Evolutionary conservation across 345 rosid genomes (phyloP), one percentile per base, ranked within the genome.

Genomic region (Aethionema arabicum): DNA sequence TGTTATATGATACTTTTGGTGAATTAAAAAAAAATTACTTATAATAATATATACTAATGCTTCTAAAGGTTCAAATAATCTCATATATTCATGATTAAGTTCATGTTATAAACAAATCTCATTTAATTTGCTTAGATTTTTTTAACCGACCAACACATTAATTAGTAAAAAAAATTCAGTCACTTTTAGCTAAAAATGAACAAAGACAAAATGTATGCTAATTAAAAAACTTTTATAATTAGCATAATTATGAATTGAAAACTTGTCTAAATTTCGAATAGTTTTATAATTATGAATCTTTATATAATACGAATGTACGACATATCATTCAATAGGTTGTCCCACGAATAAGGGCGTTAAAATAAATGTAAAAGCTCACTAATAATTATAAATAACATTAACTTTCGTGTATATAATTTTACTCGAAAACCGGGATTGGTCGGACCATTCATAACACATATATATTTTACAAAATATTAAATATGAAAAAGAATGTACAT

Each of bases 381-480:
- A 40, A 61, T 54, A 54, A 31, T 62, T 32, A 61, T 54, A 54
- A 31, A 61, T 12, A 61, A 12, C 6, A 5, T 8, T 36, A 44
- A 52, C 16, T 38, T 36, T 7, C n/a, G 45, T 46, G 8, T 36
- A 5, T 31, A 38, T 60, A 47, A 4, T 8, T 38, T 35, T 1
- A 63, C 74, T 70, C 39, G 33, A 4, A 63, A 70, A 63, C 64
- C 21, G 63, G 68, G 68, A 48, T 33, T 56, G 74, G 74, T 63
- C 74, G 74, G 74, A 63, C 68, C 64, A 55, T 56, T 63, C 15
- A 5, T 52, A 56, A 63, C 47, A 68, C 52, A 63, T 21, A 63
- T 56, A 69, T 69, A 47, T 21, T 21, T 1, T 5, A 48, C 32
- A 52, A 32, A 62, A 46, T 21, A 61, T 32, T 69, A 62, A 70